Conservation (phyloP, 108 stramenopile genomes). For the Conticribra weissflogii region DNA sequence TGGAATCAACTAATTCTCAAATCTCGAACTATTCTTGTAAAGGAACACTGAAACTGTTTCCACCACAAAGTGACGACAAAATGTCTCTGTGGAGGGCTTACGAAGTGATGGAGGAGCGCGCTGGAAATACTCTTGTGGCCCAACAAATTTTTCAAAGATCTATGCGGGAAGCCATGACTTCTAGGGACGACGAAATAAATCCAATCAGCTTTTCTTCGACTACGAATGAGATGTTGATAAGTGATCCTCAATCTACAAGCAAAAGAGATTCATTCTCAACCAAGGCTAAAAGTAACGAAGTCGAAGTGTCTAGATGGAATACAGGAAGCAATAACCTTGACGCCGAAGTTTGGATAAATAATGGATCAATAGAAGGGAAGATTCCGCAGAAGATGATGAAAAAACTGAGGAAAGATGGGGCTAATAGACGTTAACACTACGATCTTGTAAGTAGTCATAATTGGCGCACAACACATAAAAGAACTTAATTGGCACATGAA, state of each 20-base stretch:
- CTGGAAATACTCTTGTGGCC: constrained; percentile 61
- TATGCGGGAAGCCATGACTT: constrained; percentile 69
- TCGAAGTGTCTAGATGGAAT: constrained; percentile 63
- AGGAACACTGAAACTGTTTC: constrained; percentile 65
- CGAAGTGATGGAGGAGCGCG: constrained; percentile 83
- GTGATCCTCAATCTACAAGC: background rate
- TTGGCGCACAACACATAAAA: no score
- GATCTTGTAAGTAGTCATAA: no score
- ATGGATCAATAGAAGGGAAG: constrained; percentile 76
- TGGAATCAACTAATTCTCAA: no score
- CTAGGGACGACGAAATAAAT: constrained; percentile 23
- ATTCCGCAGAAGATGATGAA: constrained; percentile 57
- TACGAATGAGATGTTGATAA: constrained; percentile 6
- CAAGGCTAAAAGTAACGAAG: constrained; percentile 12
- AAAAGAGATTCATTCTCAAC: background rate
- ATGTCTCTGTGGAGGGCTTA: constrained; percentile 75
- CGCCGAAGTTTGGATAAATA: constrained; percentile 81
- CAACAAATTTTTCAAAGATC: constrained; percentile 73
- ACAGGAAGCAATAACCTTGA: constrained; percentile 45
- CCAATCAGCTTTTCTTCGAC: constrained; percentile 2
- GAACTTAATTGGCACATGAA: no score
- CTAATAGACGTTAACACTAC: background rate
- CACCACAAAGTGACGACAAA: constrained; percentile 72
- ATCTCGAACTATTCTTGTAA: background rate
- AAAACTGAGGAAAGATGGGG: constrained; percentile 31